phyloP scores from a whole-genome alignment of 208 protist species.

The Leishmania lainsoni region DNA sequence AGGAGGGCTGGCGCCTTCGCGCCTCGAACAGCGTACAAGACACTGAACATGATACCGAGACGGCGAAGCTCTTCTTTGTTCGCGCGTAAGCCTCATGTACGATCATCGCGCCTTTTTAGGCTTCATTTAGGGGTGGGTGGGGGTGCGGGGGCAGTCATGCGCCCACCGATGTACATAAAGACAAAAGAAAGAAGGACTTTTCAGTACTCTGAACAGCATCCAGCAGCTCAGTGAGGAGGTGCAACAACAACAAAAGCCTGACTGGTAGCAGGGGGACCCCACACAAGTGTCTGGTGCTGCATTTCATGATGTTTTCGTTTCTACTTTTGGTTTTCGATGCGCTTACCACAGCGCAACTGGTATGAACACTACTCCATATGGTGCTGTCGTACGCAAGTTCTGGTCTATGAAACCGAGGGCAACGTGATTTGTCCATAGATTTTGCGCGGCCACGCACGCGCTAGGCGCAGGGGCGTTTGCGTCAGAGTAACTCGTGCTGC shows the following conservation, averaged over 20 bases:
- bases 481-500: neutral
- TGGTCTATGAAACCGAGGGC: neutral
- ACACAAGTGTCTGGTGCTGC: neutral
- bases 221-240: neutral
- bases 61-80: constrained; percentile 87
- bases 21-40: constrained; percentile 65
- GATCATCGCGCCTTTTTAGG: neutral
- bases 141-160: neutral
- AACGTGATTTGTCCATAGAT: neutral
- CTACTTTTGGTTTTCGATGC: neutral
- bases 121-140: too few relatives aligned
- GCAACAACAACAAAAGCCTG: neutral
- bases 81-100: constrained; percentile 37
- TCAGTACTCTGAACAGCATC: neutral
- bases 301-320: neutral
- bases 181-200: neutral
- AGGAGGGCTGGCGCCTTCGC: constrained; percentile 89
- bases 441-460: neutral
- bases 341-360: neutral
- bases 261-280: neutral
- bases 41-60: constrained; percentile 53
- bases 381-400: neutral
- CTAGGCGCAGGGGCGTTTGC: neutral
- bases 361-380: neutral
- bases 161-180: constrained; percentile 9